phyloP scores from a whole-genome alignment of 2,329 filamentous ascomycete genomes.

The Gaeumannomyces sp. region DNA sequence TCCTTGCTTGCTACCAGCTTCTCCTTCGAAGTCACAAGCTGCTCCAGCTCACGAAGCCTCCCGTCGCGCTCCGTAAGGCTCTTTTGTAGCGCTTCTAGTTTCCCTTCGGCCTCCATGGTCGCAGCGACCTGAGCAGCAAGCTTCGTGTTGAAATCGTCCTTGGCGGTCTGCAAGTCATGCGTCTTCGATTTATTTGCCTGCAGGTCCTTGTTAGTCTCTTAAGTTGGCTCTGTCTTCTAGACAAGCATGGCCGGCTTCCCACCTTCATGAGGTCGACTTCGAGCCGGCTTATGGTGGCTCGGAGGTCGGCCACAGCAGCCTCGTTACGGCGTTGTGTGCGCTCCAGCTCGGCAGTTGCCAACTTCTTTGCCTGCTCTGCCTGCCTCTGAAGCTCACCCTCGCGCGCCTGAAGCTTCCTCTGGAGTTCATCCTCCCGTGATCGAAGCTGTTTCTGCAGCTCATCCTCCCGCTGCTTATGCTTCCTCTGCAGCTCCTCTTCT shows the following conservation, averaged over 20 bases:
- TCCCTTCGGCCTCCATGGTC: constrained; percentile 15
- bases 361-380: constrained; percentile 38
- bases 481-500: constrained; percentile 10
- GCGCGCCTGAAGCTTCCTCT: constrained; percentile 12
- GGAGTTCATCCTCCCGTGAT: constrained; percentile 19
- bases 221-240: background rate
- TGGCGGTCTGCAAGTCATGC: constrained; percentile 52
- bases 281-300: constrained; percentile 52
- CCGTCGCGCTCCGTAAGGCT: constrained; percentile 20
- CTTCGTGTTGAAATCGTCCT: constrained; percentile 42
- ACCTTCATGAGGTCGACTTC: constrained; percentile 56
- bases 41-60: constrained; percentile 16
- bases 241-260: background rate
- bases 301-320: constrained; percentile 57
- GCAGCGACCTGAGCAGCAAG: constrained; percentile 20
- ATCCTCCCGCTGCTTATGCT: constrained; percentile 16
- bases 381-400: constrained; percentile 20
- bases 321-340: constrained; percentile 44
- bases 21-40: constrained; percentile 24
- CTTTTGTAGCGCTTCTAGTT: constrained; percentile 23
- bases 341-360: constrained; percentile 42
- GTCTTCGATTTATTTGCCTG: constrained; percentile 50
- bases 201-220: constrained; percentile 26
- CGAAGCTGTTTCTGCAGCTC: constrained; percentile 20
- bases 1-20: constrained; percentile 22